These are phyloP conservation scores for Apiospora pterosperma DNA, from an alignment of 2,329 filamentous ascomycete genomes.

Conservation along the genomic window DNA sequence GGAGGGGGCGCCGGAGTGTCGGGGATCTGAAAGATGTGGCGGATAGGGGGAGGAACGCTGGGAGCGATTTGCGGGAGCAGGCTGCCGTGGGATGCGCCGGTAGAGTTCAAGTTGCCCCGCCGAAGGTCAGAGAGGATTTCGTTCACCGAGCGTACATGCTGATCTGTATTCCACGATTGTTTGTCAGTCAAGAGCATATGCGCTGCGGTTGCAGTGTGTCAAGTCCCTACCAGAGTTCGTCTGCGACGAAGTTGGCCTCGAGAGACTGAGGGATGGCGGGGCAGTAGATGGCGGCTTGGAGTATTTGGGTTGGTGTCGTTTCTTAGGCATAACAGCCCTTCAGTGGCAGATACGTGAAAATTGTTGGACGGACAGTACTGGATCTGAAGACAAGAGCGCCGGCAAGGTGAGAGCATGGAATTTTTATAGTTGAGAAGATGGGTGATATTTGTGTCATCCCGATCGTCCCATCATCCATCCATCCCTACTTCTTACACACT, in stretches of 20 bases:
- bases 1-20: slow-evolving; percentile 52
- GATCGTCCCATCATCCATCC: not conserved
- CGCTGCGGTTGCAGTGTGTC: not conserved
- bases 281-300: slow-evolving; percentile 57
- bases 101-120: slow-evolving; percentile 35
- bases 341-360: not conserved
- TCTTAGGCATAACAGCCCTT: slow-evolving; percentile 56
- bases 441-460: not conserved
- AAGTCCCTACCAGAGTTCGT: slow-evolving; percentile 16
- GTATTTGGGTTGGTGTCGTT: slow-evolving; percentile 52
- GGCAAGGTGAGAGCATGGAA: not conserved
- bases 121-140: slow-evolving; percentile 57
- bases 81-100: slow-evolving; percentile 21
- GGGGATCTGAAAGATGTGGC: slow-evolving; percentile 56
- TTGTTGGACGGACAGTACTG: not conserved
- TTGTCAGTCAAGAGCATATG: slow-evolving; percentile 2
- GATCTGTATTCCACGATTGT: slow-evolving; percentile 21
- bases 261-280: slow-evolving; percentile 44
- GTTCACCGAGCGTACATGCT: slow-evolving; percentile 52
- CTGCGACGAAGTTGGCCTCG: slow-evolving; percentile 25
- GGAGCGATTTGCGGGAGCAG: slow-evolving; percentile 32
- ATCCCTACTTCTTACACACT: too few relatives aligned
- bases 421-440: too few relatives aligned
- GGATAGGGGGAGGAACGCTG: slow-evolving; percentile 57
- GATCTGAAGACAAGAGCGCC: not conserved